Base-by-base conservation (phyloP, 805 yeast species). In the Hanseniaspora thailandica region DNA sequence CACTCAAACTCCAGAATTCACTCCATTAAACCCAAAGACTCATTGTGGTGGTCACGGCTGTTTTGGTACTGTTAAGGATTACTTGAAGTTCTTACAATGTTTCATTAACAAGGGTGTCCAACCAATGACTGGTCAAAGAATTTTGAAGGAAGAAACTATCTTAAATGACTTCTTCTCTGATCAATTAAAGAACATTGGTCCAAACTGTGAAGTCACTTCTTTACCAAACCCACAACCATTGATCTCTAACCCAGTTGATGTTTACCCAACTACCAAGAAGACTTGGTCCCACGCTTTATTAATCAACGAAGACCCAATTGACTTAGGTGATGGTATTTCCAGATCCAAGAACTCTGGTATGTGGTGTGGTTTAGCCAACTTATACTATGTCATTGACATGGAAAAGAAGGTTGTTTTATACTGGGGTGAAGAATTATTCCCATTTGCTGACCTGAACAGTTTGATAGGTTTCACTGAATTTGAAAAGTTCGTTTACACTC, bases 21-120 rank as follows among this genome's bases (percentile, higher is more conserved):
- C 55, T 23, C 63, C 60, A 13, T 47, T 47, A 12, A 55, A 56
- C n/a, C 64, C 68, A 35, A 52, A 45, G 25, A 48, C 65, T n/a
- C 59, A 64, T 23, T 61, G 67, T 61, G 76, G 75, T 12, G 76
- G 76, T n/a, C 72, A 68, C 15, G 76, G 76, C 1, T 58, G 67
- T 43, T 71, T 61, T 45, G 69, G 73, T 3, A 69, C 64, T 1
- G 68, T 66, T 5, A 63, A 59, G 10, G 76, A 73, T 57, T 72
- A 66, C 54, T 60, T 69, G 57, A 67, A 63, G 55, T 67, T 71
- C 48, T 55, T 73, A 34, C 63, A 71, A 38, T 61, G 69, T 4
- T 69, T 71, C 61, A 61, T 73, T 33, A 71, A 72, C 55, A 63
- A 67, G 19, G 76, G 76, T 7, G 55, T 58, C 34, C 68, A 69